A percentile compares a stretch with the other conserved stretches of the same genome.
These are phyloP conservation scores for Suillus lakei DNA, from an alignment of 768 basidiomycete species.

Conservation along the genomic window DNA sequence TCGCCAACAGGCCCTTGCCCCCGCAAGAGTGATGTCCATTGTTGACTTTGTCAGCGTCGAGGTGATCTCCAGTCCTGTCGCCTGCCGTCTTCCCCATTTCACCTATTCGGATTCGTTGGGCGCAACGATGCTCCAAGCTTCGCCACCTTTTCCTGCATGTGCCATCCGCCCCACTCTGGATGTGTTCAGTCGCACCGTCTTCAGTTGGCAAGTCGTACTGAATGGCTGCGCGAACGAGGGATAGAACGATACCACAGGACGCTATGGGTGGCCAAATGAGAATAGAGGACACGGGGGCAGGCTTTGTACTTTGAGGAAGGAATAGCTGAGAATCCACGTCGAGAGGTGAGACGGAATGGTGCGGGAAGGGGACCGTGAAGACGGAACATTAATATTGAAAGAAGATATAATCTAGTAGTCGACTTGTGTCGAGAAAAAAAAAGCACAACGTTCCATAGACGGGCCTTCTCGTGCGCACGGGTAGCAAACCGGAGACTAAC, in stretches of 20 bases:
- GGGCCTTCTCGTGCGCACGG: slow-evolving; percentile 92
- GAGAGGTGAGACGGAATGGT: slow-evolving; percentile 74
- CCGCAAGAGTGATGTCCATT: slow-evolving; percentile 61
- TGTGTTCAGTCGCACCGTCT: slow-evolving; percentile 94
- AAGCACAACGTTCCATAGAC: slow-evolving; percentile 91
- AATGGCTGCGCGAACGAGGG: slow-evolving; percentile 90
- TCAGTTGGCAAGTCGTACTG: slow-evolving; percentile 99
- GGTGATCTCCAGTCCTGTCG: slow-evolving; percentile 34
- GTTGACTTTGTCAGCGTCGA: slow-evolving; percentile 34
- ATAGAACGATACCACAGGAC: slow-evolving; percentile 96
- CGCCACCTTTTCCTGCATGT: slow-evolving; percentile 93
- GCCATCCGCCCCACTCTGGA: slow-evolving; percentile 98
- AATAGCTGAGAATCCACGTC: slow-evolving; percentile 76
- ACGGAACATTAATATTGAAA: slow-evolving; percentile 86
- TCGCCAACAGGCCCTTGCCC: too few relatives aligned
- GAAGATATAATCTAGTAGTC: slow-evolving; percentile 93
- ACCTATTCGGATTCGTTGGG: slow-evolving; percentile 92
- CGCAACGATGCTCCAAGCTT: slow-evolving; percentile 91
- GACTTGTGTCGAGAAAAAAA: slow-evolving; percentile 93
- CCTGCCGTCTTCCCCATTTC: slow-evolving; percentile 80
- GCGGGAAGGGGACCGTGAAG: slow-evolving; percentile 93
- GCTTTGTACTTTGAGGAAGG: slow-evolving; percentile 35
- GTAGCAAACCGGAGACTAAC: slow-evolving; percentile 95
- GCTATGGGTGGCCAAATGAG: slow-evolving; percentile 97
- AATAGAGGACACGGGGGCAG: slow-evolving; percentile 58